phyloP scores from a whole-genome alignment of 2,329 filamentous ascomycete species.

The Claviceps sp. region DNA sequence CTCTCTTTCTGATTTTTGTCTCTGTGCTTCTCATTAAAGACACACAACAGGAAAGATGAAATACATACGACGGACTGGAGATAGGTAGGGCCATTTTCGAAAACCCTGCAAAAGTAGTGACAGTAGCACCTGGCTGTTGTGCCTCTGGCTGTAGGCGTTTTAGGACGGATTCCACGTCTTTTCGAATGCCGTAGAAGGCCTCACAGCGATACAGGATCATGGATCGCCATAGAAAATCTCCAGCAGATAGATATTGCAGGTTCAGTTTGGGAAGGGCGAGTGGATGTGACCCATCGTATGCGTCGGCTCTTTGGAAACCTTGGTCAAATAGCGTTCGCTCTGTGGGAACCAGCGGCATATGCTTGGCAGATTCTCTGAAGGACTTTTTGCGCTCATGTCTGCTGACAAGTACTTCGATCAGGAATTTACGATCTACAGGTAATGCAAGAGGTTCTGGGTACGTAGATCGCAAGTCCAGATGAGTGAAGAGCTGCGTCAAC shows the following conservation, averaged over 20 bases:
- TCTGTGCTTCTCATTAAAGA: not conserved
- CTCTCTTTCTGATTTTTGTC: not conserved
- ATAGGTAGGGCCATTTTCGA: slow-evolving; percentile 89
- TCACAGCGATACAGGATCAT: slow-evolving; percentile 82
- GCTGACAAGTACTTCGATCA: slow-evolving; percentile 59
- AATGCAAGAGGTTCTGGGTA: slow-evolving; percentile 64
- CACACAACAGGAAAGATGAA: not conserved
- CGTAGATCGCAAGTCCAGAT: slow-evolving; percentile 65
- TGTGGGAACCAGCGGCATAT: slow-evolving; percentile 68
- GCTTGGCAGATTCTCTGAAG: slow-evolving; percentile 66
- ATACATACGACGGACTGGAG: slow-evolving; percentile 52
- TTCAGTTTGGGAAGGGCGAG: slow-evolving; percentile 90
- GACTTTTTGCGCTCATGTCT: slow-evolving; percentile 65
- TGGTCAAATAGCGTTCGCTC: slow-evolving; percentile 70
- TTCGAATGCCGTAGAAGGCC: slow-evolving; percentile 84
- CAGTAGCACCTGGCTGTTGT: slow-evolving; percentile 49
- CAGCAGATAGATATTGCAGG: slow-evolving; percentile 85
- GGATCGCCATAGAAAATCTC: slow-evolving; percentile 94
- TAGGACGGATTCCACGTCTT: slow-evolving; percentile 74
- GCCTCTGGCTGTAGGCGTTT: slow-evolving; percentile 63
- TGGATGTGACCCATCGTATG: slow-evolving; percentile 75
- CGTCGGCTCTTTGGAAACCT: slow-evolving; percentile 66
- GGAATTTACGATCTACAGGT: slow-evolving; percentile 46
- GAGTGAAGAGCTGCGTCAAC: slow-evolving; percentile 50
- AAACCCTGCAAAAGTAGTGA: slow-evolving; percentile 63